Conservation (phyloP, 257 asterid genomes). For the Solanum verrucosum region DNA sequence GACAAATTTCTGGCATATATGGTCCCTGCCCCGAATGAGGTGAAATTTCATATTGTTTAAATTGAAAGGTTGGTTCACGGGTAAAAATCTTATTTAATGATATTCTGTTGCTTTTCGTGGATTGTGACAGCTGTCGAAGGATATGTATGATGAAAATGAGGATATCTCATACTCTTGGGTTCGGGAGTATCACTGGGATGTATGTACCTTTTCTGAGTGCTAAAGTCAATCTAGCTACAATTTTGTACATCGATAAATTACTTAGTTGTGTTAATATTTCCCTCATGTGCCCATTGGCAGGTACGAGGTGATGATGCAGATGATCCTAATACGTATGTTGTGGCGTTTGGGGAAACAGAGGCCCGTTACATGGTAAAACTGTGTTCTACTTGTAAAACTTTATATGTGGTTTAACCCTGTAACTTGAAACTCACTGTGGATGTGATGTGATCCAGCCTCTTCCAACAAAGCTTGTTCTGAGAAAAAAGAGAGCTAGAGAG, state of each 20-base stretch:
- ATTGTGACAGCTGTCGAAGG: slow-evolving; percentile 70
- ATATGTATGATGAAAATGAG: slow-evolving; percentile 74
- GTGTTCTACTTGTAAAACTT: background rate
- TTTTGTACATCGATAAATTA: slow-evolving; percentile 8
- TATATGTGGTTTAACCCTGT: background rate
- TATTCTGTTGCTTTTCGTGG: slow-evolving; percentile 5
- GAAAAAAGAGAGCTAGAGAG: slow-evolving; percentile 81
- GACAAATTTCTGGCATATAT: slow-evolving; percentile 88
- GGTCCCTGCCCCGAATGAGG: slow-evolving; percentile 87
- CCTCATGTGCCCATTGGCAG: slow-evolving; percentile 20
- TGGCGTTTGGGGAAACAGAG: slow-evolving; percentile 53
- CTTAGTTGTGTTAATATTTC: slow-evolving; percentile 2
- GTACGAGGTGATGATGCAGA: slow-evolving; percentile 74
- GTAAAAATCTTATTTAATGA: background rate
- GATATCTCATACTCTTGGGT: slow-evolving; percentile 82
- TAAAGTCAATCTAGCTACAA: background rate
- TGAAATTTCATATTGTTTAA: background rate
- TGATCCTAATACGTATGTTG: slow-evolving; percentile 75
- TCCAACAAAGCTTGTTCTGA: slow-evolving; percentile 40
- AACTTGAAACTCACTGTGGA: background rate
- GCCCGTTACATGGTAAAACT: slow-evolving; percentile 55
- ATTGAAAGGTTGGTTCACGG: background rate
- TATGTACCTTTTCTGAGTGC: slow-evolving; percentile 23
- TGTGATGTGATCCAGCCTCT: slow-evolving; percentile 39
- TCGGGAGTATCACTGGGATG: slow-evolving; percentile 95